These are phyloP conservation scores for Seiridium unicorne DNA, from an alignment of 2,329 filamentous ascomycete species.

Conservation along the genomic window DNA sequence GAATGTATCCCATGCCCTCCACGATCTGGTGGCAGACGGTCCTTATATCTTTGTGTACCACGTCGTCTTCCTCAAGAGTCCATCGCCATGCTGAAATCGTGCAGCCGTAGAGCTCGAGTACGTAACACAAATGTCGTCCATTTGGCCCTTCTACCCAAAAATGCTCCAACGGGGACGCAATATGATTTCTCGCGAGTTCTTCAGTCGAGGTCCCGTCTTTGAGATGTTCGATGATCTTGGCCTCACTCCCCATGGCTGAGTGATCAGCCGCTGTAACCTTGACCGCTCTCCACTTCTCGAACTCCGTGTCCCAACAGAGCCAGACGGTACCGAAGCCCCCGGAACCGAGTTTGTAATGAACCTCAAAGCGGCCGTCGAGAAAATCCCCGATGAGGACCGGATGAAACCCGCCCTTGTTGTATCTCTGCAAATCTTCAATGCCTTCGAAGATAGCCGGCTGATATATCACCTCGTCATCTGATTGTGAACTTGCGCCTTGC, in stretches of 20 bases:
- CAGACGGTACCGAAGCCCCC: constrained; percentile 4
- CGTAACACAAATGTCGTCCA: not conserved
- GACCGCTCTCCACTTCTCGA: not conserved
- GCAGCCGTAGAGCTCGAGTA: not conserved
- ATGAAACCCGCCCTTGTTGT: constrained; percentile 1
- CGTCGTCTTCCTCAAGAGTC: not conserved
- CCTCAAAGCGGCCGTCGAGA: constrained; percentile 1
- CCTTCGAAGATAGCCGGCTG: not conserved
- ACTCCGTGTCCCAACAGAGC: constrained; percentile 4
- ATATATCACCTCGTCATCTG: not conserved
- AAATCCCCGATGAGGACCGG: constrained; percentile 6
- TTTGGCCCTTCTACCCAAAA: constrained; percentile 3
- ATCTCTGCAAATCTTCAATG: not conserved
- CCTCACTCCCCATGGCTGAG: not conserved
- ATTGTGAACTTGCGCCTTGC: no score
- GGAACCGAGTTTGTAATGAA: constrained; percentile 4
- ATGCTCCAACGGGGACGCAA: not conserved
- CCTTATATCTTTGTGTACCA: not conserved
- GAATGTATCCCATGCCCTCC: not conserved
- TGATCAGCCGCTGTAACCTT: not conserved
- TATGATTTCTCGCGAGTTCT: not conserved
- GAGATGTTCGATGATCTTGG: no score
- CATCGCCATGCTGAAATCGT: not conserved
- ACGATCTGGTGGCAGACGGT: not conserved
- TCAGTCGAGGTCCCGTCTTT: not conserved